Base-by-base conservation (phyloP, 2,329 filamentous ascomycete genomes). In the Sphaceloma murrayae region DNA sequence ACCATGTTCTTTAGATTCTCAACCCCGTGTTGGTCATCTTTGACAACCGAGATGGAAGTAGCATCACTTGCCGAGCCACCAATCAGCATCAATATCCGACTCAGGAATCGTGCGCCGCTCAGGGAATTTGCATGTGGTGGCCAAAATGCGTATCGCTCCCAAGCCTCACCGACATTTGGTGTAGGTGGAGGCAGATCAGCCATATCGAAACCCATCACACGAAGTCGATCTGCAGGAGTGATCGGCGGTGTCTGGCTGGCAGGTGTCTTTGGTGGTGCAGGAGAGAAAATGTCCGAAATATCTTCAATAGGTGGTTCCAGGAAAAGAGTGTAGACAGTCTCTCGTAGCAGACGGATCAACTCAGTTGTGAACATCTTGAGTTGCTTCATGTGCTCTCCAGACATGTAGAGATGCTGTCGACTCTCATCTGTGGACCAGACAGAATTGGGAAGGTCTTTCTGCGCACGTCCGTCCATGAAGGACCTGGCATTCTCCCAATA, bases 81-180 rank as follows among this genome's bases (percentile, higher is more conserved):
- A 3, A 98, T 77, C 2, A 95, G 69, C 0, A 79, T 72, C 16
- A 96, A 69, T 59, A 91, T 81, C 59, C 83, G 86, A 40, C 83
- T 79, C 4, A 98, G 72, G 57, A 94, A 95, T 60, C 94, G 78
- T 1, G 89, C 85, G n/a, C 85, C 89, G 47, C 87, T 93, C 17
- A 96, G 68, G 0, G 88, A 88, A 58, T 95, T 96, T 2, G 87
- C 84, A 65, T 84, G 82, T 0, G 89, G 91, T 3, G 89, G 88
- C 88, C 89, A 96, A 62, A 96, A 98, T 0, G 88, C 89, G 61
- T 66, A 91, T 78, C 65, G 89, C 82, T 96, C 91, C 86, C 87
- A 96, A 0, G 80, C 68, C 54, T 94, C 86, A 4, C 88, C 89
- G 33, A 75, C 76, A 53, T 74, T 61, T 3, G 64, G 84, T 0